These are phyloP conservation scores for Pseudomassariella vexata DNA, from an alignment of 2,329 filamentous ascomycete genomes.

Conservation along the genomic window DNA sequence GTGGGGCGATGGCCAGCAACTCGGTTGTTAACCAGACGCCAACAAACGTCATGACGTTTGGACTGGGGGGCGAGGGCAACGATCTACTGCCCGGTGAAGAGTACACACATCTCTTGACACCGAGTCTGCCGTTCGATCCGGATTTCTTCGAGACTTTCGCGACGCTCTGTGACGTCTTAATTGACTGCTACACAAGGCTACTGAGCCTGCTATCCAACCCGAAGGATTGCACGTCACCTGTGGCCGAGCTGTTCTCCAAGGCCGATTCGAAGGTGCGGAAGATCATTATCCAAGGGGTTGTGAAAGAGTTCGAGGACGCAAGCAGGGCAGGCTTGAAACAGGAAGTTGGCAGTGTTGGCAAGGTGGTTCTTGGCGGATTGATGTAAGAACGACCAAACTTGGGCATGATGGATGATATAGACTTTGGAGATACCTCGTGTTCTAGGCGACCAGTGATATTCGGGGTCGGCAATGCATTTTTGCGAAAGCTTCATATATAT, in stretches of 20 bases:
- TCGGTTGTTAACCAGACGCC: slow-evolving; percentile 24
- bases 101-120: slow-evolving; percentile 85
- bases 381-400: too few relatives aligned
- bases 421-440: too few relatives aligned
- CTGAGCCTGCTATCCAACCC: slow-evolving; percentile 70
- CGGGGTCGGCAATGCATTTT: too few relatives aligned
- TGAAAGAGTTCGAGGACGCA: slow-evolving; percentile 89
- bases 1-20: slow-evolving; percentile 6
- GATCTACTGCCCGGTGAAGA: slow-evolving; percentile 77
- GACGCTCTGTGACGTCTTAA: slow-evolving; percentile 89
- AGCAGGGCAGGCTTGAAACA: slow-evolving; percentile 70
- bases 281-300: slow-evolving; percentile 77
- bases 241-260: slow-evolving; percentile 86
- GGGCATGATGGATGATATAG: too few relatives aligned
- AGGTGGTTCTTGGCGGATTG: slow-evolving; percentile 82
- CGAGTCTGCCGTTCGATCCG: slow-evolving; percentile 86
- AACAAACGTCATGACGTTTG: slow-evolving; percentile 48
- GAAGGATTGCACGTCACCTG: slow-evolving; percentile 59
- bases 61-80: slow-evolving; percentile 46
- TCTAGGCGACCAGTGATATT: too few relatives aligned
- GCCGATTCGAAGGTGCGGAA: slow-evolving; percentile 82
- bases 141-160: slow-evolving; percentile 97
- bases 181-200: slow-evolving; percentile 83
- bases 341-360: slow-evolving; percentile 80
- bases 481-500: too few relatives aligned